Evolutionary conservation across 805 yeast genomes (phyloP), one percentile per base, ranked within the genome.

Genomic region (Ogataea henricii): DNA sequence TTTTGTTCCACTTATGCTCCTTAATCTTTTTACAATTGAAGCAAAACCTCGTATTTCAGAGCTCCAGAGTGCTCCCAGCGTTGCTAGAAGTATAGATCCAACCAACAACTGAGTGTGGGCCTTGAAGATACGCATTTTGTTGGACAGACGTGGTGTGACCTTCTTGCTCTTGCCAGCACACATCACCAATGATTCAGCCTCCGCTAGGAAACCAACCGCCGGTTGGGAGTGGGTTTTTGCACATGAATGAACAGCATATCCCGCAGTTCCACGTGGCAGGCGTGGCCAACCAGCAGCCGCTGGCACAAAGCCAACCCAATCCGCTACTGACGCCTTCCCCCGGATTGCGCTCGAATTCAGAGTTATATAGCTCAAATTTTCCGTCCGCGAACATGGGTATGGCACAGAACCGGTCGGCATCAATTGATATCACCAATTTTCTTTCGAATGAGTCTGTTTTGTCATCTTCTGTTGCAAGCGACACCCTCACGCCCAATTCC

Each of bases 261-360:
- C 37, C 37, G 6, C 37, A 14, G 37, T 34, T 18, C 9, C 37
- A 34, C 6, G 23, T 34, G 37, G 37, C 37, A 10, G 16, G 37
- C 23, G 10, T 4, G 37, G 23, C 41, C 10, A 23, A n/a, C 14
- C 30, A 26, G 33, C 30, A 23, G 18, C 16, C 34, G 20, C 32
- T 26, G 9, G 8, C 14, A 16, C 32, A 16, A 10, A 48, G 38
- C 14, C 39, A 14, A 27, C 27, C 47, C 21, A 33, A 40, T 32
- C 22, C 42, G n/a, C 44, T 52, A 35, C 21, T 54, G 16, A 53
- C 47, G 10, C 59, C 55, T 18, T 49, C 58, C 9, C 59, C 56
- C 30, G 55, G 53, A 17, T 21, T 44, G 29, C 29, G 38, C 12
- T 43, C 53, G 5, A 41, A 45, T 18, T n/a, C 48, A 7, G 55